Conservation (phyloP, 768 basidiomycete genomes). For the Mycena venus region DNA sequence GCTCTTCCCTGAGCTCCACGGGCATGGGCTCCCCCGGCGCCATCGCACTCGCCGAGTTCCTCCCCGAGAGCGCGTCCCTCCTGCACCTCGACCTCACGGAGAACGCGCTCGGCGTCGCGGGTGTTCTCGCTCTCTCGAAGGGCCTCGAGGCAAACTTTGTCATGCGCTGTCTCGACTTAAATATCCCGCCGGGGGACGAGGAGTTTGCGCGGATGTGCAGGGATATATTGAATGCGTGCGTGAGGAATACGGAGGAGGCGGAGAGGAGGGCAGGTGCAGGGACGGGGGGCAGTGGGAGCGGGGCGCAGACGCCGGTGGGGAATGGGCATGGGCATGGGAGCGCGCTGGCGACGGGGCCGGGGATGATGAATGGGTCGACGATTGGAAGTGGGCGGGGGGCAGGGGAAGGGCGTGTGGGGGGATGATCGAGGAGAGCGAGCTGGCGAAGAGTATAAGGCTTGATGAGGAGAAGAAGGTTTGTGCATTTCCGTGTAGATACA, state of each 20-base stretch:
- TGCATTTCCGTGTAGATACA: neutral
- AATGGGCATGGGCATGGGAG: constrained; percentile 18
- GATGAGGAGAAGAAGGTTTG: constrained; percentile 68
- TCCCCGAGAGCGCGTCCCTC: constrained; percentile 89
- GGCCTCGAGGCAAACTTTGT: constrained; percentile 87
- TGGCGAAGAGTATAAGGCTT: constrained; percentile 77
- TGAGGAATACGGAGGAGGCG: constrained; percentile 94
- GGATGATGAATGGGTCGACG: constrained; percentile 19
- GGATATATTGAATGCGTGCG: constrained; percentile 90
- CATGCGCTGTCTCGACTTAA: constrained; percentile 93
- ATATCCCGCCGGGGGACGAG: constrained; percentile 89
- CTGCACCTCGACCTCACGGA: constrained; percentile 92
- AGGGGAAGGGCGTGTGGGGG: constrained; percentile 83
- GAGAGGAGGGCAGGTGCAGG: constrained; percentile 52
- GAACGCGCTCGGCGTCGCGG: constrained; percentile 88
- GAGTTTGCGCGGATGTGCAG: constrained; percentile 88
- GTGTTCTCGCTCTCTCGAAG: constrained; percentile 91
- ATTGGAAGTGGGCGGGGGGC: constrained; percentile 71
- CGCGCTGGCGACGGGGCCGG: neutral
- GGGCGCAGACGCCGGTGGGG: constrained; percentile 41
- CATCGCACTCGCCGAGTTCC: constrained; percentile 95
- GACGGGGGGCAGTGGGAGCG: constrained; percentile 1
- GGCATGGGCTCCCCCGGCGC: constrained; percentile 86
- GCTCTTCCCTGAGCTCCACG: constrained; percentile 90
- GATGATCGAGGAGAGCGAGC: constrained; percentile 88